Conservation (phyloP, 345 rosid species). For the Anastatica hierochuntica region DNA sequence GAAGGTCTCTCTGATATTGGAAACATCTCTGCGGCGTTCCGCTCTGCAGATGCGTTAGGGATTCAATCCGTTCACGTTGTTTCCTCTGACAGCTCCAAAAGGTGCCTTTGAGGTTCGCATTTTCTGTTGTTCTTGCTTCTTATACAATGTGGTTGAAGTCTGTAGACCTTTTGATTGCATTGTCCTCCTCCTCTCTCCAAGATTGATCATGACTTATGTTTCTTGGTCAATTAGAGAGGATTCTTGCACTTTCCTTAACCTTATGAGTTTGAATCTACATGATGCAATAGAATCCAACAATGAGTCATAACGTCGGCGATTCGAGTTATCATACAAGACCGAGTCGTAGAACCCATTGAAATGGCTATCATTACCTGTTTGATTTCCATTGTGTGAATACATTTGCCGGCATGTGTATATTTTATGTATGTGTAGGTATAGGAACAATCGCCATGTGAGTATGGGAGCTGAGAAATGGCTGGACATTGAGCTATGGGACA, state of each 20-base stretch:
- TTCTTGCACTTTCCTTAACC: too few relatives aligned
- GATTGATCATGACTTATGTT: too few relatives aligned
- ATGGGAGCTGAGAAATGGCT: conserved; percentile 99
- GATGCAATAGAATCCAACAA: too few relatives aligned
- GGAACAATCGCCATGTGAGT: conserved; percentile 84
- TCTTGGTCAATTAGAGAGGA: too few relatives aligned
- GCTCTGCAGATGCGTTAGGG: conserved; percentile 91
- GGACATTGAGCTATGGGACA: conserved; percentile 91
- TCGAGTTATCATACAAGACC: too few relatives aligned
- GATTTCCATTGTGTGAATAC: conserved; percentile 1
- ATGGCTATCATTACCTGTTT: too few relatives aligned
- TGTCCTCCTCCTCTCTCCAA: too few relatives aligned
- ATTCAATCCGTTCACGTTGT: conserved; percentile 90
- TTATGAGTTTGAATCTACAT: too few relatives aligned
- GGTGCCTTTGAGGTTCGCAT: conserved; percentile 50
- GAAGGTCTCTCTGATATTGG: conserved; percentile 87
- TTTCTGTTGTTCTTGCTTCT: conserved; percentile 13
- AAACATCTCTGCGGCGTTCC: conserved; percentile 71
- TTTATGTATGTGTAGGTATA: conserved; percentile 55
- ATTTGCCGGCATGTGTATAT: background rate
- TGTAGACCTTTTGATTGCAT: too few relatives aligned
- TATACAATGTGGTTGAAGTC: too few relatives aligned
- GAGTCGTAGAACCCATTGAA: too few relatives aligned
- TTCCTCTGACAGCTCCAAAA: conserved; percentile 68
- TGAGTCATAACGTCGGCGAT: too few relatives aligned